Percentiles rank a stretch among this genome's conserved stretches.
These are phyloP conservation scores for Heritiera fomes DNA, from an alignment of 345 rosid genomes.

Conservation along the genomic window DNA sequence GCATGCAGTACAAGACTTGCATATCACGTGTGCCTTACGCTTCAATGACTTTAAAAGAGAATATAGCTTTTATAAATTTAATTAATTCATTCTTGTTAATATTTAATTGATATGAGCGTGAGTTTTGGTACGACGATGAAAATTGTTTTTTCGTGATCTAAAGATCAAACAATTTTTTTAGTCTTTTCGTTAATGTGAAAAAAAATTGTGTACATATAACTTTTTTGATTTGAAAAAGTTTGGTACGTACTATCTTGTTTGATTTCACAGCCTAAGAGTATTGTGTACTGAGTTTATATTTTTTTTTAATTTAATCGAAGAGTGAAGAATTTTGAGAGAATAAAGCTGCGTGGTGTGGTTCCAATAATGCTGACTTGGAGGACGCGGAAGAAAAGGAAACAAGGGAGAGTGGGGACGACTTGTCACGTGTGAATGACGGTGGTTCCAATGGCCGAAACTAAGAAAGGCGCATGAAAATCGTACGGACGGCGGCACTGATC, in stretches of 20 bases:
- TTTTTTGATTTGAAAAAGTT: too few species aligned
- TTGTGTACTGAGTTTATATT: too few species aligned
- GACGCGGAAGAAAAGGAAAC: neutral
- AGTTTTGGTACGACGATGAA: neutral
- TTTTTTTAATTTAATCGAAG: too few species aligned
- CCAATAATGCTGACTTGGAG: neutral
- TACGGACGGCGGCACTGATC: slow-evolving; percentile 12
- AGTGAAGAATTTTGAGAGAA: too few species aligned
- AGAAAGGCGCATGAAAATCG: neutral
- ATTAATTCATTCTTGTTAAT: neutral
- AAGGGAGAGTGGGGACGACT: neutral
- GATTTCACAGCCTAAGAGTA: too few species aligned
- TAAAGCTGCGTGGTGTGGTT: too few species aligned
- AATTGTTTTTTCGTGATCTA: neutral
- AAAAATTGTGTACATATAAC: too few species aligned
- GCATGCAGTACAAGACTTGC: neutral
- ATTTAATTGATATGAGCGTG: neutral
- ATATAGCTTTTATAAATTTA: neutral
- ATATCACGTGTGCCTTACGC: neutral
- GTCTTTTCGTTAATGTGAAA: too few species aligned
- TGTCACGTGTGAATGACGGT: slow-evolving; percentile 11
- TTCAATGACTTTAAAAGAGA: neutral
- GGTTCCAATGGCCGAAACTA: neutral
- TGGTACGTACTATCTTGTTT: too few species aligned
- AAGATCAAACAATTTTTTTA: neutral